phyloP scores from a whole-genome alignment of 2,329 filamentous ascomycete species.

The Ciborinia camelliae region DNA sequence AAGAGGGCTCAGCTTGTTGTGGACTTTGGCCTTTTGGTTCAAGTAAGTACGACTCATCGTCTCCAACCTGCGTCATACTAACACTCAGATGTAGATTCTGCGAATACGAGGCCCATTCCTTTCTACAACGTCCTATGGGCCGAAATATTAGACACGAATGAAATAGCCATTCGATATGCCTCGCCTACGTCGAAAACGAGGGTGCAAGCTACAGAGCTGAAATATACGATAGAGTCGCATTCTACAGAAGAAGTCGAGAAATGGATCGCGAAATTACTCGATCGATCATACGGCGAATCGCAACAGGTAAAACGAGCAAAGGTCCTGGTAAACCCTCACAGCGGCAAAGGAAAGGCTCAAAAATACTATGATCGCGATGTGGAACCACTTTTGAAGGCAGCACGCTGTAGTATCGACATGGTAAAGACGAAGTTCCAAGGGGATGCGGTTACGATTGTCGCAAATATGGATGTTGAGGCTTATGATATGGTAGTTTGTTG shows the following conservation, averaged over 20 bases:
- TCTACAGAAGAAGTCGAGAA: conserved; percentile 31
- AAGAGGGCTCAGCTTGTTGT: conserved; percentile 52
- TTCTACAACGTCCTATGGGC: conserved; percentile 86
- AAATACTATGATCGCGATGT: conserved; percentile 73
- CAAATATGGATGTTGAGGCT: conserved; percentile 70
- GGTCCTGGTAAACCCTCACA: conserved; percentile 86
- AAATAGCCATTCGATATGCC: conserved; percentile 72
- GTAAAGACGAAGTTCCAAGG: conserved; percentile 68
- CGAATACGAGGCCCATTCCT: conserved; percentile 55
- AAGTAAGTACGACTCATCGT: conserved; percentile 21
- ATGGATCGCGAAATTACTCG: conserved; percentile 65
- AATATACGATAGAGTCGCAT: conserved; percentile 50
- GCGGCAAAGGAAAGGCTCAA: conserved; percentile 73
- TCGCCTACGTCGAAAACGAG: conserved; percentile 54
- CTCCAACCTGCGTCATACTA: conserved; percentile 14
- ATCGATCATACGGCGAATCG: conserved; percentile 66
- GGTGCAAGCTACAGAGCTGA: conserved; percentile 58
- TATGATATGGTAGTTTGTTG: conserved; percentile 86
- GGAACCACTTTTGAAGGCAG: conserved; percentile 78
- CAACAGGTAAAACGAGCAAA: conserved; percentile 75
- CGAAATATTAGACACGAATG: conserved; percentile 52
- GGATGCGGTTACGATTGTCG: conserved; percentile 74
- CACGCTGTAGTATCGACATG: conserved; percentile 72
- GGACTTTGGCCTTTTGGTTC: conserved; percentile 51
- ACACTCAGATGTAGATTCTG: conserved; percentile 26